Evolutionary conservation across 1,284 basidiomycete species (phyloP).

Genomic region (Leccinum pachyderme): DNA sequence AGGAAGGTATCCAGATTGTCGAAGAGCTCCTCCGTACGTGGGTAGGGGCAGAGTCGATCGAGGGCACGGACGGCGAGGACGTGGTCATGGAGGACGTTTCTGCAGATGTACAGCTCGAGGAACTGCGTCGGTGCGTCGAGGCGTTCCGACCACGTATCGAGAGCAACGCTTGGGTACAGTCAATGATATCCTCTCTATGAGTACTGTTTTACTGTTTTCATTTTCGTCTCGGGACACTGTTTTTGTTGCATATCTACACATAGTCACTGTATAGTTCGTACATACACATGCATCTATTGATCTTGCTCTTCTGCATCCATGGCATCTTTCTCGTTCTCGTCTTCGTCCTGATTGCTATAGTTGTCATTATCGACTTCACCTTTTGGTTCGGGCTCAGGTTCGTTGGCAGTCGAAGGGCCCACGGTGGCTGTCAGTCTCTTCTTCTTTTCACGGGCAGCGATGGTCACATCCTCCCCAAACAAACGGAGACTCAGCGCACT

Average conservation of each 20-base stretch:
- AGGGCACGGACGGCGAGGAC: constrained; percentile 48
- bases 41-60: constrained; percentile 40
- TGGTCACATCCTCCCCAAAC: constrained; percentile 75
- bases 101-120: constrained; percentile 61
- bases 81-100: constrained; percentile 53
- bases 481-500: constrained; percentile 78
- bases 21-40: constrained; percentile 80
- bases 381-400: constrained; percentile 3
- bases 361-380: constrained; percentile 4
- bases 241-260: constrained; percentile 2
- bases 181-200: constrained; percentile 51
- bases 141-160: constrained; percentile 69
- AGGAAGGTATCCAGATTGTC: constrained; percentile 80
- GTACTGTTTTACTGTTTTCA: neutral
- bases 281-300: constrained; percentile 10
- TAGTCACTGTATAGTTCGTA: constrained; percentile 16
- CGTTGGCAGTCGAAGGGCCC: neutral
- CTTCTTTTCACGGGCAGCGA: constrained; percentile 43
- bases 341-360: constrained; percentile 3
- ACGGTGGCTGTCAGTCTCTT: constrained; percentile 20
- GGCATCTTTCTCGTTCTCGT: constrained; percentile 10
- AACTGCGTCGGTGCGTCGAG: constrained; percentile 65
- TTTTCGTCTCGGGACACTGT: constrained; percentile 3
- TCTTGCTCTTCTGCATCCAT: constrained; percentile 13
- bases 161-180: constrained; percentile 63